Conservation (phyloP, 805 yeast species). For the Komagataella ulmi region DNA sequence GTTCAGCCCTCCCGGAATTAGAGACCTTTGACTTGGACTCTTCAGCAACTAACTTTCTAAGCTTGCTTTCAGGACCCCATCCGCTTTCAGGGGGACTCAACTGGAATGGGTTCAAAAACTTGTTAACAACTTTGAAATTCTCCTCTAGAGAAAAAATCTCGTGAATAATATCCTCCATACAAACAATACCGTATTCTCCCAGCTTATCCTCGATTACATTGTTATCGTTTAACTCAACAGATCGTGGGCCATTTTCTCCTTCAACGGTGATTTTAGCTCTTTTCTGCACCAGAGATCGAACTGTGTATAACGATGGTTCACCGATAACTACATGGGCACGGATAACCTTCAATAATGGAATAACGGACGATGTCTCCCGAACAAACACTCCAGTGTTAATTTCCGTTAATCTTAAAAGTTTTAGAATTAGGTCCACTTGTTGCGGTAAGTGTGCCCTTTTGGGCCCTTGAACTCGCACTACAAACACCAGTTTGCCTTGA, state of each 20-base stretch:
- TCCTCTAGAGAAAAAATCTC: conserved; percentile 56
- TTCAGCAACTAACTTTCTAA: conserved; percentile 46
- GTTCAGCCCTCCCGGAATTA: conserved; percentile 51
- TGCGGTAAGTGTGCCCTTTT: conserved; percentile 52
- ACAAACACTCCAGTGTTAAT: conserved; percentile 62
- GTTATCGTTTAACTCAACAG: conserved; percentile 55
- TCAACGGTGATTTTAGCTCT: conserved; percentile 43
- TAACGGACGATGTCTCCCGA: conserved; percentile 43
- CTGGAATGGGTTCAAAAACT: conserved; percentile 59
- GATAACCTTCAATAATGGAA: conserved; percentile 51
- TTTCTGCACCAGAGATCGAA: conserved; percentile 63
- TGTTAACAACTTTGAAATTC: conserved; percentile 42
- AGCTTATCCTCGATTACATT: conserved; percentile 60
- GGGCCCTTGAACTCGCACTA: conserved; percentile 57
- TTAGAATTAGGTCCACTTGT: conserved; percentile 45
- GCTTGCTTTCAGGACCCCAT: conserved; percentile 59
- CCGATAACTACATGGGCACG: conserved; percentile 69
- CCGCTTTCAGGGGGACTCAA: conserved; percentile 61
- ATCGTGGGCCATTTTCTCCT: conserved; percentile 17
- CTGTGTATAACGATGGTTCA: conserved; percentile 57
- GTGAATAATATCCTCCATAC: conserved; percentile 71
- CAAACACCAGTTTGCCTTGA: conserved; percentile 41
- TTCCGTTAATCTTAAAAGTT: conserved; percentile 45
- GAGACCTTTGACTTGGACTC: conserved; percentile 29
- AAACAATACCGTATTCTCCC: conserved; percentile 57